Evolutionary conservation across 2,329 filamentous ascomycete species (phyloP), one percentile per base, ranked within the genome.

Genomic region (Madurella fahalii): DNA sequence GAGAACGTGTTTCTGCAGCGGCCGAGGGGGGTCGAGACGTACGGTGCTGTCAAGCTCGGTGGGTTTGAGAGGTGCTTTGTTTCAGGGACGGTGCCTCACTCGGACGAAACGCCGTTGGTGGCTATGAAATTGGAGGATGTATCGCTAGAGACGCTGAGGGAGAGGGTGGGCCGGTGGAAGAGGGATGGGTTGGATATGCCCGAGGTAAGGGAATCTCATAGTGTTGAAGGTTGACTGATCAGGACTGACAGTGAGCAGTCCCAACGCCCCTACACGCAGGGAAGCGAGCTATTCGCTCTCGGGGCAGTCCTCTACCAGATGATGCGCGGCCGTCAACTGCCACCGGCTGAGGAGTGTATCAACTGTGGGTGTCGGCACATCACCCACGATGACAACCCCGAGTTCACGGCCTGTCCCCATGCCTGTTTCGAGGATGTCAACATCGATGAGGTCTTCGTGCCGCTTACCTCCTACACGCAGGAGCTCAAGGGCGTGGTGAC

Each of bases 41-140:
- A 81, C 61, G 80, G 79, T 0, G 62, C 69, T 30, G 81, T 79
- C 61, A 83, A 81, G 67, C 66, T 83, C 52, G 79, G 79, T 13
- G 72, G 76, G 41, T 79, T 78, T 51, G 62, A 68, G 42, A 62
- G 63, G n/a, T 70, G 72, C 15, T 66, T 64, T 25, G 67, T 78
- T 11, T 72, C 73, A n/a, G 69, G 69, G 41, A 72, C 75, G 43
- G 62, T 67, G 39, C 52, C 47, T 9, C 49, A 49, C 45, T n/a
- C 30, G 13, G 15, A 30, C 32, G 47, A 52, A 31, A 42, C 53
- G 41, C 54, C 57, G 32, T 56, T 71, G n/a, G 65, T 64, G 16
- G 64, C 65, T 5, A 60, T 61, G 42, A 54, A 47, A 18, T 2
- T 7, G 48, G 50, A 57, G 31, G 51, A 51, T 40, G 51, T 37